Evolutionary conservation across 495 filamentous ascomycete species (phyloP), one percentile per base, ranked within the genome.

Genomic region (Aspergillus funiculosus): DNA sequence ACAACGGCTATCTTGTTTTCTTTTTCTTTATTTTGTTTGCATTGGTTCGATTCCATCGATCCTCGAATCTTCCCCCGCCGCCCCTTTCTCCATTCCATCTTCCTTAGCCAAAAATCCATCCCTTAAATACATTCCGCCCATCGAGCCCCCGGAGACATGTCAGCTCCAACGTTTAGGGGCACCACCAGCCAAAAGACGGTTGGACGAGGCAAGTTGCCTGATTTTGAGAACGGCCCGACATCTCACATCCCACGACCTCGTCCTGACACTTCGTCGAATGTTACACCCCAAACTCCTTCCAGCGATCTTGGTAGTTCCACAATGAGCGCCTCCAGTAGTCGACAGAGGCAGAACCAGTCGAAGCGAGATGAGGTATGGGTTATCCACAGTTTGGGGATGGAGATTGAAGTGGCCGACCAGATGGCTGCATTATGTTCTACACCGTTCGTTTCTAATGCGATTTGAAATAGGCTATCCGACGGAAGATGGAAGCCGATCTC

Each of bases 401-500:
- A 15, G 6, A 5, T 2, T 14, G 11, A 34, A 2, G 31, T 18
- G n/a, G n/a, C n/a, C n/a, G n/a, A n/a, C n/a, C n/a, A n/a, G n/a
- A n/a, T n/a, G n/a, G n/a, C n/a, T n/a, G n/a, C n/a, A 39, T 19
- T 28, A 5, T 27, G 21, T 14, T 25, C 6, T n/a, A 27, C 11
- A 13, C 11, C n/a, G 1, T 32, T 17, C 22, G 20, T 11, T 41
- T 30, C 41, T 48, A 25, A 43, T 30, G 20, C 6, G 25, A 28
- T 49, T 40, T 27, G 43, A 40, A 40, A 29, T 58, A 98, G 92
- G 92, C 92, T 29, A 97, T 99, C 64, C 87, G 92, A 52, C 83
- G 82, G 51, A 96, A 94, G 74, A 79, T 97, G 76, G 92, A 97
- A 75, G 88, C 78, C 56, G 92, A 99, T 64, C 87, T 99, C 73